Evolutionary conservation across 768 basidiomycete species (phyloP), one percentile per base, ranked within the genome.

Genomic region (Serendipita sp.): DNA sequence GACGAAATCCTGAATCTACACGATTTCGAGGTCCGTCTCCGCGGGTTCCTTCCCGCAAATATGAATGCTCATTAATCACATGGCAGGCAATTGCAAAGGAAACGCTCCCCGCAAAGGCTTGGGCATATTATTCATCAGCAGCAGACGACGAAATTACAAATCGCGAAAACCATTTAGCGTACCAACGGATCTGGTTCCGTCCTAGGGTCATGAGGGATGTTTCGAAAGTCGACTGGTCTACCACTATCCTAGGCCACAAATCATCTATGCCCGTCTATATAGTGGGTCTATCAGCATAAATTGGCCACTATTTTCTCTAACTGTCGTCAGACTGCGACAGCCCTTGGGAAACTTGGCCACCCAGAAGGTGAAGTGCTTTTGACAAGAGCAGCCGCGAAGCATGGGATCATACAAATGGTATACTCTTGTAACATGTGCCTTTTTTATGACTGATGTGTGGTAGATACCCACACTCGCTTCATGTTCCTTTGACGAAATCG

Each of bases 381-480:
- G 29, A 97, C 95, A 1, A 79, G 86, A 69, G 93, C 92, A 0
- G 95, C 91, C 0, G 91, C 82, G 0, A 88, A 88, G 70, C 83
- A 85, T 65, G 81, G 80, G 6, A 73, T 88, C 55, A 87, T 87
- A 62, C 87, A 88, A 67, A 87, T 87, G 86, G 85, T 83, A 29
- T 29, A 73, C 36, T 4, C 55, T 66, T 46, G 18, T 34, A 4
- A 11, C 31, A n/a, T n/a, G 34, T 46, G 46, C 6, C 46, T 34
- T 13, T 2, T 40, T 3, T 46, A 52, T n/a, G 45, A 2, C 63
- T 15, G 4, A 29, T 27, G 52, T 60, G 44, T 62, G 27, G 10
- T 69, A 94, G 94, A 95, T 98, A 63, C 92, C 94, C 1, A 98
- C 96, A 0, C 78, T 98, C 23, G 91, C 95, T 0, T 93, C 90